phyloP scores from a whole-genome alignment of 192 early-diverging fungal species.

The Allomyces arbusculus region DNA sequence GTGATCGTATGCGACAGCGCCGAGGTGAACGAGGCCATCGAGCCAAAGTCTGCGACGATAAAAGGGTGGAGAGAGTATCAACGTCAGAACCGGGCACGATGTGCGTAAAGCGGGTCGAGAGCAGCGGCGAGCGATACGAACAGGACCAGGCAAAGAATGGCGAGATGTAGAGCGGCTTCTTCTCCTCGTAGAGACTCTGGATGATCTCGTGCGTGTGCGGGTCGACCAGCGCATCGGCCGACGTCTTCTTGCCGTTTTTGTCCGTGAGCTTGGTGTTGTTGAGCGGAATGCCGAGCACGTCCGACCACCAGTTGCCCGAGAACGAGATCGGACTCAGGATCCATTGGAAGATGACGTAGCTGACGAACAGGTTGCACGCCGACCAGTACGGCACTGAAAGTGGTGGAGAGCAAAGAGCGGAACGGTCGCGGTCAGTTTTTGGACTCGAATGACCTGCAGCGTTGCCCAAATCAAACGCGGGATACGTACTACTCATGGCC shows the following conservation, averaged over 20 bases:
- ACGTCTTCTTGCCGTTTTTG: conserved; percentile 11
- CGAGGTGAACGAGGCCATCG: conserved; percentile 30
- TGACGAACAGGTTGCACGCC: conserved; percentile 21
- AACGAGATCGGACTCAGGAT: conserved; percentile 29
- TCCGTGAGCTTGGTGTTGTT: conserved; percentile 11
- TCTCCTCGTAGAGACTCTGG: conserved; percentile 16
- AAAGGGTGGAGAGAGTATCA: no score
- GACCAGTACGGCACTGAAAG: conserved; percentile 1
- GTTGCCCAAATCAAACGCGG: no score
- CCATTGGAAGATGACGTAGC: conserved; percentile 26
- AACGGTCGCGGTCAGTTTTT: no score
- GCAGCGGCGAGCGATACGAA: background rate
- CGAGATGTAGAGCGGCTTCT: conserved; percentile 24
- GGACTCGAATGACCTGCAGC: no score
- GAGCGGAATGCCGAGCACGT: conserved; percentile 19
- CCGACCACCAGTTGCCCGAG: conserved; percentile 23
- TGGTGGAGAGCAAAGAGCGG: no score
- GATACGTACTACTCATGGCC: no score
- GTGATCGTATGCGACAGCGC: conserved; percentile 33
- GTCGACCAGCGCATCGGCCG: conserved; percentile 6
- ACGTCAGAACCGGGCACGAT: no score
- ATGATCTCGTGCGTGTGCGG: conserved; percentile 13
- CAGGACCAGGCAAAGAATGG: conserved; percentile 27
- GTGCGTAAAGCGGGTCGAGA: background rate
- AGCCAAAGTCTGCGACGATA: conserved; percentile 11